Evolutionary conservation across 768 basidiomycete genomes (phyloP), one percentile per base, ranked within the genome.

Genomic region (Trametopsis cervina): DNA sequence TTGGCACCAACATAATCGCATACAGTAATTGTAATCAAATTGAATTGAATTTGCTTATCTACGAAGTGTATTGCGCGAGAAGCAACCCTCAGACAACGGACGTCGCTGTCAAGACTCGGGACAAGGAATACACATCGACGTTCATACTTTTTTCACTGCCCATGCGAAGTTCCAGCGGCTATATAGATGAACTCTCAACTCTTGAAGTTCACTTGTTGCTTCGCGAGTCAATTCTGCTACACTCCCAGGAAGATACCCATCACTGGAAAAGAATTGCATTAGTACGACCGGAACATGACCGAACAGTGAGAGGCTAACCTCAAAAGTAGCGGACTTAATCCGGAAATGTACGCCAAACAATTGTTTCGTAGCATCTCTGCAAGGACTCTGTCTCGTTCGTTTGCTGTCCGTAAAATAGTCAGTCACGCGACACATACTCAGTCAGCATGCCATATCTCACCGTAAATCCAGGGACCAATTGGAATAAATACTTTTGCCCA

Each of bases 401-500:
- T 57, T 13, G 44, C 63, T 65, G 26, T 1, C 9, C 15, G 17
- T 7, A 9, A 4, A n/a, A 38, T 38, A 46, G n/a, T 46, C 25
- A 40, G 46, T 37, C 35, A 23, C 46, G n/a, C 24, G 38, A 26
- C 27, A 25, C 20, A 26, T 21, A 6, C 24, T n/a, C 15, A 47
- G 27, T 41, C 36, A 33, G 12, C 10, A 23, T 42, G 20, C 25
- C 23, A n/a, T 39, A 33, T 48, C 58, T 35, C 47, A 64, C 64
- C 50, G 44, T 59, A 58, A 7, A 51, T 46, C 64, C 64, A 66
- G 4, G 64, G 63, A 0, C 64, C 63, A 15, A 66, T 57, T 18
- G 64, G 64, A 27, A 66, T 57, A 38, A 59, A 66, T n/a, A 57
- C 54, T 38, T 66, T 64, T 44, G 60, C 55, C 58, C 58, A 63